Base-by-base conservation (phyloP, 2,329 filamentous ascomycete species). In the Neophaeococcomyces mojaviensis region DNA sequence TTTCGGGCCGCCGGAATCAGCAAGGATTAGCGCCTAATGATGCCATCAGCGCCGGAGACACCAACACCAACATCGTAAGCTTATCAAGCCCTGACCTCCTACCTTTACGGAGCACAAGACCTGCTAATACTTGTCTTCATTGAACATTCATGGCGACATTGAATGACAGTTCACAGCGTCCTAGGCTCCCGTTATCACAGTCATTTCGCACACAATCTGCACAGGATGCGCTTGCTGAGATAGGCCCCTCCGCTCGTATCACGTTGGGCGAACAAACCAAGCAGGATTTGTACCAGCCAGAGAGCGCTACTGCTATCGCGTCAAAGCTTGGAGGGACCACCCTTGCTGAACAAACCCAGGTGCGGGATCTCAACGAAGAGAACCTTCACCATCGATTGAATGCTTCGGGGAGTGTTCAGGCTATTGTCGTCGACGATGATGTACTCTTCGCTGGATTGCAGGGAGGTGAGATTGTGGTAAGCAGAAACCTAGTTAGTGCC, bases 391-490 rank as follows among this genome's bases (percentile, higher is more conserved):
- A 57, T 34, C 47, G 52, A 19, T 48, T 57, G 35, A 47, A 51
- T 26, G 50, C 53, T 28, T 46, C 50, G 2, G 55, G 55, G n/a
- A 57, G 55, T 15, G 68, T 72, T 4, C 79, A 98, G 41, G 81
- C 88, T 7, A 76, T 98, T 46, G 86, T 82, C 3, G 79, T 95
- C 19, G 88, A 87, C 47, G 76, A 86, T 42, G 76, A 84, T 39
- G 83, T 82, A 61, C 84, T 98, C 44, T 98, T 88, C 64, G 89
- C 90, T 15, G 92, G 92, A 33, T 89, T 92, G 1, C 88, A 96
- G 62, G 86, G 88, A 52, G 92, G 92, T 50, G 88, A 96, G 68
- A 94, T 98, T 50, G 74, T 94, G 37, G 83, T 78, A 65, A 50
- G 68, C 64, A 12, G 30, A 3, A 13, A 18, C 5, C 16, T 13